phyloP scores from a whole-genome alignment of 2,329 filamentous ascomycete species.

The Venturia pyrina region DNA sequence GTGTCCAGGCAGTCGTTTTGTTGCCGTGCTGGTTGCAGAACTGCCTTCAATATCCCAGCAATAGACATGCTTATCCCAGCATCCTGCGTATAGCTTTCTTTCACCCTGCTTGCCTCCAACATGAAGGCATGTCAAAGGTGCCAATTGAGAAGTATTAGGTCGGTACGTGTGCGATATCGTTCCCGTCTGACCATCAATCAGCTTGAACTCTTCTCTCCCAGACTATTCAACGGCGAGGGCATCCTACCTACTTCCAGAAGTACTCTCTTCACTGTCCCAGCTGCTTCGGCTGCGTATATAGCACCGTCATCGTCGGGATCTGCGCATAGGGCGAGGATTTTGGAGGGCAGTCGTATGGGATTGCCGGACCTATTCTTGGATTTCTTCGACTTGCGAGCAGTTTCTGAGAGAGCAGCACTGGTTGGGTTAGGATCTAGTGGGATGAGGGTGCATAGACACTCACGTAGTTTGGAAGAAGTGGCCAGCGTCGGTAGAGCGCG shows the following conservation, averaged over 20 bases:
- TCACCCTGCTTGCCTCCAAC: constrained; percentile 26
- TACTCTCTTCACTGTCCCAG: constrained; percentile 67
- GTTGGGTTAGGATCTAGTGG: constrained; percentile 17
- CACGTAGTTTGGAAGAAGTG: constrained; percentile 93
- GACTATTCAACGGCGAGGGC: not conserved
- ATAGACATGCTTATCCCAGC: constrained; percentile 91
- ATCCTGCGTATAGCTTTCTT: constrained; percentile 67
- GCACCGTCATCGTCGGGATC: constrained; percentile 52
- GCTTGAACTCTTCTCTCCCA: not conserved
- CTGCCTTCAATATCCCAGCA: constrained; percentile 48
- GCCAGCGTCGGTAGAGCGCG: constrained; percentile 61
- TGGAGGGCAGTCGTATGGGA: constrained; percentile 72
- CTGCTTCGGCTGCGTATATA: constrained; percentile 77
- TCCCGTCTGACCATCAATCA: not conserved
- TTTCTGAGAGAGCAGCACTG: constrained; percentile 41
- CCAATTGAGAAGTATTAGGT: constrained; percentile 23
- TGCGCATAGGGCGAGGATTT: constrained; percentile 64
- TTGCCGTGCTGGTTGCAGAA: constrained; percentile 35
- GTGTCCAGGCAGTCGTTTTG: constrained; percentile 63
- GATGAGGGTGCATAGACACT: constrained; percentile 22
- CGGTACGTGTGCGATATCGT: constrained; percentile 12
- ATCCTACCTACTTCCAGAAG: constrained; percentile 60
- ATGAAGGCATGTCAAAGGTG: constrained; percentile 52
- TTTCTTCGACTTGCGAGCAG: constrained; percentile 57
- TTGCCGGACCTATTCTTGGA: constrained; percentile 74